phyloP scores from a whole-genome alignment of 495 filamentous ascomycete genomes.

The Tuber indicum region DNA sequence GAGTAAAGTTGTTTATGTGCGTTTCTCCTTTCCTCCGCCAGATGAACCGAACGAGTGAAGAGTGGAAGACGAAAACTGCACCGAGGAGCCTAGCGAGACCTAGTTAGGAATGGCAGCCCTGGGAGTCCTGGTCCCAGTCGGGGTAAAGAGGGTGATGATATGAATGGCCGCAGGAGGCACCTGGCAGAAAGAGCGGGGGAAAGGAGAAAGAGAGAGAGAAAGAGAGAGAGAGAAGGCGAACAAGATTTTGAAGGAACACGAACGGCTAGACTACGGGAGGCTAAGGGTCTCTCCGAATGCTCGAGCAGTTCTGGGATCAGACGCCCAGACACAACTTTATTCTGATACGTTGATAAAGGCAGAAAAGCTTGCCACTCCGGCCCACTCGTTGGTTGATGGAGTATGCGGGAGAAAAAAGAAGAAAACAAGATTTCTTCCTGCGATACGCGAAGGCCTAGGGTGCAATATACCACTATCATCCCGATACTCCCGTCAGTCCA shows the following conservation, averaged over 20 bases:
- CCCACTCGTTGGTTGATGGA: background rate
- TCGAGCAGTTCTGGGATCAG: background rate
- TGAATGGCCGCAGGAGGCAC: conserved; percentile 32
- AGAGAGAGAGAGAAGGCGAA: conserved; percentile 24
- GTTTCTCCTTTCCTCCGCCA: background rate
- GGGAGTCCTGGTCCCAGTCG: background rate
- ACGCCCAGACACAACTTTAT: background rate
- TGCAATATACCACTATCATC: background rate
- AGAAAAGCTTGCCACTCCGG: background rate
- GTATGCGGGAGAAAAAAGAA: background rate
- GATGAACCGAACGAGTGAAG: background rate
- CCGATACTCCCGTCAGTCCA: background rate
- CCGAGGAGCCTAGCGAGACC: background rate
- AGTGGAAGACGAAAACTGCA: background rate
- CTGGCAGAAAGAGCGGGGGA: conserved; percentile 17
- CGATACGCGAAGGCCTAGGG: background rate
- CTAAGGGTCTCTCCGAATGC: background rate
- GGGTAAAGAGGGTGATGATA: conserved; percentile 41
- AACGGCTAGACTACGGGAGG: background rate
- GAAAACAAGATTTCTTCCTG: background rate
- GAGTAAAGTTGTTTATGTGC: background rate
- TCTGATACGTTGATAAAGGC: background rate
- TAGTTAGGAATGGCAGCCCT: background rate
- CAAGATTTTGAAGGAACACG: conserved; percentile 17
- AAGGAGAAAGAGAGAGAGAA: conserved; percentile 36